phyloP scores from a whole-genome alignment of 192 early-diverging fungal genomes.

The Diversispora eburnea region DNA sequence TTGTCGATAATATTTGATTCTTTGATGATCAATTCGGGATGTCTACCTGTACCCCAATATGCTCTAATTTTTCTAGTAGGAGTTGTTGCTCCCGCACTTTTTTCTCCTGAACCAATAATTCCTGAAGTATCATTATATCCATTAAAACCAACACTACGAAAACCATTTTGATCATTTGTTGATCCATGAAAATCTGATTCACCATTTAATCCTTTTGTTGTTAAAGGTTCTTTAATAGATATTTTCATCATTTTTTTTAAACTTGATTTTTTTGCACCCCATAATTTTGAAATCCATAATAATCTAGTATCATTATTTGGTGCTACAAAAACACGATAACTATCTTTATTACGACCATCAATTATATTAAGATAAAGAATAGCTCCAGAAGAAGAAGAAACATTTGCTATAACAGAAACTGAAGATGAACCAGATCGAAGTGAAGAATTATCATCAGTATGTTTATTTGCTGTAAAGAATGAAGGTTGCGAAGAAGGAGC shows the following conservation, averaged over 20 bases:
- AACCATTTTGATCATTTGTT: neutral
- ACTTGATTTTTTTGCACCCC: constrained; percentile 47
- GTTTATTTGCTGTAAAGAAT: neutral
- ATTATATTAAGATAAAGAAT: constrained; percentile 16
- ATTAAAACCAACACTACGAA: too few relatives aligned
- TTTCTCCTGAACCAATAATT: too few relatives aligned
- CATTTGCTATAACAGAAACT: neutral
- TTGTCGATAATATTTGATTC: neutral
- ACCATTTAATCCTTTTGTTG: too few relatives aligned
- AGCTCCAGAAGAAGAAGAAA: neutral
- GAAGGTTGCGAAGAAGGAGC: constrained; percentile 29
- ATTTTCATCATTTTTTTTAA: constrained; percentile 21
- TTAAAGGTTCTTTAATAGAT: neutral
- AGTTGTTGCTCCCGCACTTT: neutral
- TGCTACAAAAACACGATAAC: constrained; percentile 50
- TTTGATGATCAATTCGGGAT: constrained; percentile 50
- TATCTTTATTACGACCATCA: constrained; percentile 16
- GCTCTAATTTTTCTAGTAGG: constrained; percentile 33
- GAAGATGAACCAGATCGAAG: constrained; percentile 27
- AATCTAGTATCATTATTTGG: constrained; percentile 47
- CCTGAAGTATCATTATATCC: neutral
- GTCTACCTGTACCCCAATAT: constrained; percentile 53
- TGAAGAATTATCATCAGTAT: constrained; percentile 30
- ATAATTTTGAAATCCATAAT: constrained; percentile 52
- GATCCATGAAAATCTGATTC: neutral